Base-by-base conservation (phyloP, 441 rosid genomes). In the Rhodomyrtus psidioides region DNA sequence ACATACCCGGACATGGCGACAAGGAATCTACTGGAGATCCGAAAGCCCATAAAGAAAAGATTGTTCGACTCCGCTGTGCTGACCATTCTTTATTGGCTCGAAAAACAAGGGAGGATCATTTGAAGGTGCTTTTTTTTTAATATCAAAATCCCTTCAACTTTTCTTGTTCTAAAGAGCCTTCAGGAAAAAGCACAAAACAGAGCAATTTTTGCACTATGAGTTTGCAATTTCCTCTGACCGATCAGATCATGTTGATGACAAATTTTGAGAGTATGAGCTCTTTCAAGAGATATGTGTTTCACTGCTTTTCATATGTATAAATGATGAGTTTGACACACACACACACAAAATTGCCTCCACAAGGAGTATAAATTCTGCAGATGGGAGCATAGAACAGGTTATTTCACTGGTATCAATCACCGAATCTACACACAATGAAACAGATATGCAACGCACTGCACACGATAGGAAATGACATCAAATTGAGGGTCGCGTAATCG, bases 1-100 rank as follows among this genome's bases (percentile, higher is more conserved):
- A 88, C 84, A 84, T 96, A 82, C 97, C 98, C 0, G 84, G 82
- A 24, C 86, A 55, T 12, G 96, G 96, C 27, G 84, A 56, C 53
- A 88, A 94, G 46, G 88, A 90, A 85, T 93, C 94, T 86, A 75
- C 86, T 0, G 99, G 99, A 59, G 94, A 93, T 42, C 89, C 93
- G n/a, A 94, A 90, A 88, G 93, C 96, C 24, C 98, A 98, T 88
- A 42, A 98, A 98, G 94, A 96, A 95, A 89, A 92, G 96, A 81
- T 94, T 98, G 1, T 93, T 51, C 1, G 99, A 96, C 90, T 93
- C 98, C 27, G 99, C 99, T 17, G 95, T 96, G 12, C 88, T 95
- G 9, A 83, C 84, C 30, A 62, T 95, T 89, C 94, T 97, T 70
- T 74, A 91, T 12, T 93, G 93, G 89, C 98, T 98, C 53, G 87